These are phyloP conservation scores for Leucosporidium creatinivorum DNA, from an alignment of 768 basidiomycete genomes.

Conservation along the genomic window DNA sequence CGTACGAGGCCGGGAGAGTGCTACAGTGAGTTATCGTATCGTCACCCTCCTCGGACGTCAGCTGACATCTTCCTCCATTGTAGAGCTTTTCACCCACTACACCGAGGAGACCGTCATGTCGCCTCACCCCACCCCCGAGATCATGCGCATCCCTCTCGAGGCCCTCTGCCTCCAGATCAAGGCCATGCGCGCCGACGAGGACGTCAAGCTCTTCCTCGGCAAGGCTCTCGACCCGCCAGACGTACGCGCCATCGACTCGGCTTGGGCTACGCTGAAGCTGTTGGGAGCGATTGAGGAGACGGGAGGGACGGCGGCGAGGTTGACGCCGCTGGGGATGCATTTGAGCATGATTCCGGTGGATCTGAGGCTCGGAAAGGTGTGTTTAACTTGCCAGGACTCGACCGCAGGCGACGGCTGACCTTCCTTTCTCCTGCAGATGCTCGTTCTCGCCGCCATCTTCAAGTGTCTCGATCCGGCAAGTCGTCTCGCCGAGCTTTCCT, in stretches of 20 bases:
- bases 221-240: conserved; percentile 80
- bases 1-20: conserved; percentile 72
- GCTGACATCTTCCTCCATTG: too few species aligned
- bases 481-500: conserved; percentile 1
- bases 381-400: conserved; percentile 1
- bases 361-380: conserved; percentile 73
- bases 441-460: conserved; percentile 75
- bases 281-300: conserved; percentile 66
- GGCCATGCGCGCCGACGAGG: conserved; percentile 64
- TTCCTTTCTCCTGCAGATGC: conserved; percentile 54
- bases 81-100: conserved; percentile 64
- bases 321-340: conserved; percentile 77
- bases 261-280: conserved; percentile 64
- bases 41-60: not conserved
- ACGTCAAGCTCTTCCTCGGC: conserved; percentile 66
- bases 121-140: conserved; percentile 74
- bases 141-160: conserved; percentile 77
- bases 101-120: conserved; percentile 60
- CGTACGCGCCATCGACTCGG: conserved; percentile 63
- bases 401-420: too few species aligned
- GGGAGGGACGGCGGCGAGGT: conserved; percentile 43
- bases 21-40: conserved; percentile 48
- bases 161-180: conserved; percentile 74
- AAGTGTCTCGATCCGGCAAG: conserved; percentile 61
- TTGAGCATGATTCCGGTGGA: conserved; percentile 80